phyloP scores from a whole-genome alignment of 805 yeast genomes.

The Pichia phayaonensis region DNA sequence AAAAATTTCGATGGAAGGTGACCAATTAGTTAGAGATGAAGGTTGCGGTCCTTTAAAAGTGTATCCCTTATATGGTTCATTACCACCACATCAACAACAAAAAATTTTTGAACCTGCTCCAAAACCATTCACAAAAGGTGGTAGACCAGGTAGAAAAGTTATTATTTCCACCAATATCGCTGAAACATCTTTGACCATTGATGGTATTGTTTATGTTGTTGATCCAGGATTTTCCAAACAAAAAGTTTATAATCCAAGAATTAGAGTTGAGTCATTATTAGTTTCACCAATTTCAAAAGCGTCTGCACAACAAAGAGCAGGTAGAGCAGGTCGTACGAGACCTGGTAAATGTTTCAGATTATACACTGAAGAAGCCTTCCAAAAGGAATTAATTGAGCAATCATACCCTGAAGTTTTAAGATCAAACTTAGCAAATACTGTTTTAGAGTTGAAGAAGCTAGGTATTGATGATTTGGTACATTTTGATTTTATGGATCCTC shows the following conservation, averaged over 20 bases:
- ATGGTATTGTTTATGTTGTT: conserved; percentile 94
- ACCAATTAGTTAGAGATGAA: conserved; percentile 81
- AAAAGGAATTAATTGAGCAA: conserved; percentile 88
- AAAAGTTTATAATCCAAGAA: conserved; percentile 92
- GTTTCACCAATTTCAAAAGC: conserved; percentile 97
- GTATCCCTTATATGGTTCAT: conserved; percentile 91
- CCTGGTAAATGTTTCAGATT: conserved; percentile 97
- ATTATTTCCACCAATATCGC: conserved; percentile 93
- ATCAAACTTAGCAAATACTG: conserved; percentile 85
- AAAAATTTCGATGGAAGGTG: conserved; percentile 80
- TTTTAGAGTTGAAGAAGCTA: conserved; percentile 83
- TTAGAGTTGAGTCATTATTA: conserved; percentile 86
- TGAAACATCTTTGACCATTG: conserved; percentile 95
- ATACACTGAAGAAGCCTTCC: conserved; percentile 94
- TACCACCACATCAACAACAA: conserved; percentile 95
- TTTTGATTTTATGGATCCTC: conserved; percentile 98
- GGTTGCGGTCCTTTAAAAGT: conserved; percentile 84
- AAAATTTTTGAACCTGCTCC: conserved; percentile 91
- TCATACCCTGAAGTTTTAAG: conserved; percentile 93
- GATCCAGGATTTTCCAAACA: conserved; percentile 97
- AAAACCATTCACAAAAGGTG: conserved; percentile 57
- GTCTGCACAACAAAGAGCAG: conserved; percentile 96
- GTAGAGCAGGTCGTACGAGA: conserved; percentile 99
- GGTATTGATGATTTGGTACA: conserved; percentile 96
- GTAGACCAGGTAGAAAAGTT: conserved; percentile 91